Base-by-base conservation (phyloP, 2,329 filamentous ascomycete species). In the Talaromyces sp. region DNA sequence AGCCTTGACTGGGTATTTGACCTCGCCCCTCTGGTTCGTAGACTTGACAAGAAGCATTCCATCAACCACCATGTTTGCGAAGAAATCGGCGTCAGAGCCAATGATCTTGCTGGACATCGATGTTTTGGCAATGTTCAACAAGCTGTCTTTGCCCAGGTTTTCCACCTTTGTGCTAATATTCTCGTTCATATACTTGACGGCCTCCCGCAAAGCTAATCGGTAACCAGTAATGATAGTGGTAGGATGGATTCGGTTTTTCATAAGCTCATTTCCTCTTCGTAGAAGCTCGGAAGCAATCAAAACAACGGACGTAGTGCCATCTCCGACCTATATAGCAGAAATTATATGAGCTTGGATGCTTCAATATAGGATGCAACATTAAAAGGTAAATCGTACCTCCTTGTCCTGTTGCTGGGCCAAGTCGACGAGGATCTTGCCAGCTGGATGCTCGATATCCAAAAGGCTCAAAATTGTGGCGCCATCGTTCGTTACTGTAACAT, bases 41-140 rank as follows among this genome's bases (percentile, higher is more conserved):
- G 89, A 87, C 84, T 96, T 97, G 71, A 99, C 94, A 58, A 92
- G 89, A 74, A 90, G 87, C 83, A 99, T 97, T 65, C 90, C 92
- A 76, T 99, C 93, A 56, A 99, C 94, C 12, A 92, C 92, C 89
- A 99, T 95, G 78, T 94, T 90, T 68, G 93, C 87, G 73, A 99
- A 99, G 81, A 99, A 99, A 65, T 96, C 92, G 12, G 91, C 92
- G 77, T 99, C 94, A 60, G 90, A 81, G 61, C 94, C 94, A 74
- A 99, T 97, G 72, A 99, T 95, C 81, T 99, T 99, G 83, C 91
- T 96, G 57, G 92, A 97, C 93, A 99, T 99, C 71, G 92, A 97
- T 21, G 94, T 99, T 82, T 93, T 97, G 64, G 94, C 94, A 74
- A 99, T 97, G 79, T 86, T 97, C 72, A 97, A 77, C 67, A 99